These are phyloP conservation scores for Glomus cerebriforme DNA, from an alignment of 192 early-diverging fungal species.

Conservation along the genomic window DNA sequence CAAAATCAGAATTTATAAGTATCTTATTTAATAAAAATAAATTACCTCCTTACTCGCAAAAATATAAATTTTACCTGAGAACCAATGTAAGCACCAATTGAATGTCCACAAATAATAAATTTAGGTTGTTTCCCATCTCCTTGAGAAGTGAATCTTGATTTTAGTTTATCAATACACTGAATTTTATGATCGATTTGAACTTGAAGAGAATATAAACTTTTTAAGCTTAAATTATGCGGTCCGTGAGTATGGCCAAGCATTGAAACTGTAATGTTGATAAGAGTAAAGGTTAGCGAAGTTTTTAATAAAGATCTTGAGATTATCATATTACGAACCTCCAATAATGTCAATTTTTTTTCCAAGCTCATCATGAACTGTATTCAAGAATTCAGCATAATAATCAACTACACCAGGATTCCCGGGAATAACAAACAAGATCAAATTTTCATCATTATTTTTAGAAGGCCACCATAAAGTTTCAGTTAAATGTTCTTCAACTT, in stretches of 20 bases:
- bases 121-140: slow-evolving; percentile 17
- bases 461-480: slow-evolving; percentile 47
- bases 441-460: slow-evolving; percentile 23
- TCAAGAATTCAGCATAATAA: slow-evolving; percentile 78
- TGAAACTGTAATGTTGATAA: slow-evolving; percentile 42
- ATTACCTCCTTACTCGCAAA: slow-evolving; percentile 6
- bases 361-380: slow-evolving; percentile 52
- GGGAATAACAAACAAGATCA: slow-evolving; percentile 56
- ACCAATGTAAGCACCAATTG: slow-evolving; percentile 66
- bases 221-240: slow-evolving; percentile 35
- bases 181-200: slow-evolving; percentile 74
- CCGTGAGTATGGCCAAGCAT: slow-evolving; percentile 62
- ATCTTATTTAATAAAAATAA: neutral
- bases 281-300: neutral
- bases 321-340: slow-evolving; percentile 48
- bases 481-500: slow-evolving; percentile 38
- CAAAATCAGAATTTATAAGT: slow-evolving; percentile 30
- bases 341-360: slow-evolving; percentile 59
- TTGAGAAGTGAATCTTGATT: slow-evolving; percentile 48
- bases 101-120: slow-evolving; percentile 67
- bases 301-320: neutral
- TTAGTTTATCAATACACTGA: slow-evolving; percentile 58
- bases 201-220: slow-evolving; percentile 47
- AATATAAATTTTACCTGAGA: slow-evolving; percentile 44
- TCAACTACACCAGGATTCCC: slow-evolving; percentile 84